Conservation (phyloP, 805 yeast genomes). For the Priceomyces castillae region DNA sequence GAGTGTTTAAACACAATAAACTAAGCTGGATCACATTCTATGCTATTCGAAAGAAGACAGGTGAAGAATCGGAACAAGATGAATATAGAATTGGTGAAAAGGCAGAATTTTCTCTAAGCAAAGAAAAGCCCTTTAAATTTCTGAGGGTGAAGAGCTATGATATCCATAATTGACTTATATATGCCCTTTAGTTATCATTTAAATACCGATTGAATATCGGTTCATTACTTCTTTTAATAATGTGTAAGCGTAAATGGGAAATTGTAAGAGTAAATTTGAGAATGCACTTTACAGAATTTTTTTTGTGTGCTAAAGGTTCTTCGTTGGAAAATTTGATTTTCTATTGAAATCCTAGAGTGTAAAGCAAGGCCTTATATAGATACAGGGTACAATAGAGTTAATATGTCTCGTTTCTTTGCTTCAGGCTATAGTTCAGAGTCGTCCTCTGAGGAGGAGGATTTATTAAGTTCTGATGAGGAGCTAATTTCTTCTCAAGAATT, state of each 20-base stretch:
- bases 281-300: slow-evolving; percentile 10
- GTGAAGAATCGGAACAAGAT: slow-evolving; percentile 17
- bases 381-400: slow-evolving; percentile 9
- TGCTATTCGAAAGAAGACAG: slow-evolving; percentile 44
- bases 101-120: slow-evolving; percentile 52
- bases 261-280: slow-evolving; percentile 3
- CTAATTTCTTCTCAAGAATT: slow-evolving; percentile 43
- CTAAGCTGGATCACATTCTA: slow-evolving; percentile 69
- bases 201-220: neutral
- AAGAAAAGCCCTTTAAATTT: slow-evolving; percentile 79
- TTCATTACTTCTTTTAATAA: neutral
- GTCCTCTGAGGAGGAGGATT: slow-evolving; percentile 51
- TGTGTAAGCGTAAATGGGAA: neutral
- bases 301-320: slow-evolving; percentile 16
- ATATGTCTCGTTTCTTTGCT: slow-evolving; percentile 90
- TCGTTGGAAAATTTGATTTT: slow-evolving; percentile 24
- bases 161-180: slow-evolving; percentile 4
- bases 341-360: neutral
- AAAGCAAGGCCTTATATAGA: slow-evolving; percentile 3
- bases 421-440: slow-evolving; percentile 58
- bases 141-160: slow-evolving; percentile 54
- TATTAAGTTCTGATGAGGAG: slow-evolving; percentile 56
- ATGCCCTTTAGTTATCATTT: neutral
- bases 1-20: slow-evolving; percentile 58
- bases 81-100: slow-evolving; percentile 51